Evolutionary conservation across 306 rosid genomes (phyloP), one percentile per base, ranked within the genome.

Genomic region (Gastrolobium bilobum): DNA sequence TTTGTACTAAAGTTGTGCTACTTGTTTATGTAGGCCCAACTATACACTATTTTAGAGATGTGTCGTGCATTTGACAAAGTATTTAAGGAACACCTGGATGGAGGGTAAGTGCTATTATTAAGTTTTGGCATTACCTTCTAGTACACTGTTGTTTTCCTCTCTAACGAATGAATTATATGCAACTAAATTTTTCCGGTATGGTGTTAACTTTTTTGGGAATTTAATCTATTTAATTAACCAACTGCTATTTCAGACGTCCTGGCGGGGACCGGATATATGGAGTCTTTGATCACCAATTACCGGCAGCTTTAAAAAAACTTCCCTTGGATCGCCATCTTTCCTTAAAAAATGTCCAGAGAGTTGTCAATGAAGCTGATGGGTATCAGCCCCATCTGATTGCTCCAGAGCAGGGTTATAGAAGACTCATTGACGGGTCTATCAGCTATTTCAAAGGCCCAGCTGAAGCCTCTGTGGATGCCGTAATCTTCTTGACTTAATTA

Each of bases 391-490:
- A 96, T 82, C 89, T 96, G 83, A 93, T 96, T 82, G 99, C 99
- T 79, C 99, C 99, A 43, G 99, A 96, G 70, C 99, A 96, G 88
- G 99, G 99, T 66, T 96, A 96, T 79, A 86, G 98, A 82, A 93
- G 98, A 80, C 98, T 96, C 74, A 93, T 96, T 83, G 99, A 96
- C 38, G 93, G 97, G 79, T 91, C 98, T 78, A 96, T 96, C 3
- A 78, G 95, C 81, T 93, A 87, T 80, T 96, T 96, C 86, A 96
- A 90, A 90, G 99, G 99, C 86, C 99, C 99, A 6, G 98, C 99
- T 73, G 99, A 96, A 84, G 99, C 99, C 80, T 93, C 99, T 8
- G 98, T 96, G 71, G 99, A 96, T 90, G 98, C 99, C 58, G 99
- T 96, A 93, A 82, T 81, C 62, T 84, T 84, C 81, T 66, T 76